Evolutionary conservation across 768 basidiomycete genomes (phyloP), one percentile per base, ranked within the genome.

Genomic region (Boletus speciosus): DNA sequence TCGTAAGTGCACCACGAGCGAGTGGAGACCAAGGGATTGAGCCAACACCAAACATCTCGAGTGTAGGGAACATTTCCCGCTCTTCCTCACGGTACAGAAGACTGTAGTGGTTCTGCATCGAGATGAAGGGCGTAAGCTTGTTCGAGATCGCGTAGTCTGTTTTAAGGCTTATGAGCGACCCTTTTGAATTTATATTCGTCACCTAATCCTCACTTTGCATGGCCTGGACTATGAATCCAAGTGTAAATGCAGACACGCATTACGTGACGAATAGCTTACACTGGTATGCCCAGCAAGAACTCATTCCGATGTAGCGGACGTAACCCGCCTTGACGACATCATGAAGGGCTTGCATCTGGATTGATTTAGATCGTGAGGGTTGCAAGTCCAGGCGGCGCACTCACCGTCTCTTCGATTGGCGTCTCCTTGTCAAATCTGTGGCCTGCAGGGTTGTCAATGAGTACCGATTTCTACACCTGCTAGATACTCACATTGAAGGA

Each of bases 81-180:
- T 82, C 83, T 63, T 85, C 83, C 63, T 85, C 84, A 40, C 82
- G 77, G 61, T 84, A 84, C 36, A 81, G 42, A 6, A 82, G 72
- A 53, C 65, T 77, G 62, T 84, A 78, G 56, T 81, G 77, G 66
- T 85, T 83, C 65, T 85, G 83, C 83, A 85, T 84, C 10, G 79
- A 79, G 67, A 83, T 79, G 69, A 85, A 84, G 6, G 77, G 79
- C 7, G 78, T 80, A 34, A 76, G 69, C 39, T 71, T 74, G 59
- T 76, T 74, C 31, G 58, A 64, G 56, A 76, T 74, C 6, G 76
- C 75, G 27, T 76, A 75, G 60, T 71, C 72, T 73, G 43, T 56
- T 44, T 49, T 5, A 34, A 54, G 36, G 23, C 8, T 23, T 16
- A 40, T 57, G 16, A 63, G 35, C 5, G 11, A 49, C 7, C 2